phyloP scores from a whole-genome alignment of 441 rosid species.

The Manihot esculenta region DNA sequence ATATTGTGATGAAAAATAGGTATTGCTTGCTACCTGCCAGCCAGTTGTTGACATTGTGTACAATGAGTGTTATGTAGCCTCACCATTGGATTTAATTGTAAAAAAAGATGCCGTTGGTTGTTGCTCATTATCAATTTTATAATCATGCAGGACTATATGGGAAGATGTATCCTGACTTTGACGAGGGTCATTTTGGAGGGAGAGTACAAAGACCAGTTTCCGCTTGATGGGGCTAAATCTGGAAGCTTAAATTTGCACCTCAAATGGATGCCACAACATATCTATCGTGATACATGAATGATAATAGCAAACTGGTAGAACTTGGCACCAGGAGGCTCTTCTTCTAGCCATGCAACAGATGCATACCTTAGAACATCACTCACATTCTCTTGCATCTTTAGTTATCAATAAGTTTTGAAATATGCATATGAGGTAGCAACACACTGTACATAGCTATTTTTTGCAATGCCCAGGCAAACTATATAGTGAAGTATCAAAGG shows the following conservation, averaged over 20 bases:
- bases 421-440: constrained; percentile 6
- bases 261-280: constrained; percentile 93
- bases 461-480: background rate
- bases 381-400: background rate
- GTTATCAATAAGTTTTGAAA: background rate
- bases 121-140: background rate
- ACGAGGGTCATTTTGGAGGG: constrained; percentile 83
- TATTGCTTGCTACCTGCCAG: background rate
- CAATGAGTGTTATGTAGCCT: no score
- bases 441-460: constrained; percentile 25
- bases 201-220: constrained; percentile 67
- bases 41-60: background rate
- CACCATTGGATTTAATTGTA: no score
- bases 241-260: constrained; percentile 67
- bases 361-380: background rate
- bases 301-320: background rate
- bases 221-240: constrained; percentile 64
- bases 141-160: constrained; percentile 76
- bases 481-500: background rate
- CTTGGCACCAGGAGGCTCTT: background rate
- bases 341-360: background rate
- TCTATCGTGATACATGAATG: constrained; percentile 66
- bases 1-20: no score
- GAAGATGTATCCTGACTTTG: constrained; percentile 85
- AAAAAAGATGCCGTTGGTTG: background rate